A percentile compares a stretch with the other conserved stretches of the same genome.
phyloP scores from a whole-genome alignment of 2,329 filamentous ascomycete genomes.

The Aspergillus fischeri region DNA sequence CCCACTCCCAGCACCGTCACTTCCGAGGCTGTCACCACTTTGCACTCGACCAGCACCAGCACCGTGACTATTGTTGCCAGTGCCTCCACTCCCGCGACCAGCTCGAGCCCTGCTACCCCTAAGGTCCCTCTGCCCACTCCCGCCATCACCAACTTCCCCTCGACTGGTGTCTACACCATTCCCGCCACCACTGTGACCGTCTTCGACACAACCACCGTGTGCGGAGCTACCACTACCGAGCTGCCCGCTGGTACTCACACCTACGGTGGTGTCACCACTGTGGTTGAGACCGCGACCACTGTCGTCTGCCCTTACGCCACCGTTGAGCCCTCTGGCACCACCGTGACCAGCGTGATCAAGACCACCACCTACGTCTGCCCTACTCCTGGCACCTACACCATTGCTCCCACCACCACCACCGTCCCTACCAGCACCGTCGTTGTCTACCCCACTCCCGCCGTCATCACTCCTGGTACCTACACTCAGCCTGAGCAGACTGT shows the following conservation, averaged over 20 bases:
- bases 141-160: slow-evolving; percentile 52
- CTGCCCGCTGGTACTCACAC: slow-evolving; percentile 64
- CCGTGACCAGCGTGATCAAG: slow-evolving; percentile 63
- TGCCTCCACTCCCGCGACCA: slow-evolving; percentile 7
- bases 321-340: slow-evolving; percentile 53
- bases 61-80: slow-evolving; percentile 33
- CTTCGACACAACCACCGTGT: slow-evolving; percentile 63
- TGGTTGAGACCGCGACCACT: slow-evolving; percentile 63
- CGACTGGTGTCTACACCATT: slow-evolving; percentile 71
- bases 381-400: slow-evolving; percentile 69
- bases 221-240: slow-evolving; percentile 58
- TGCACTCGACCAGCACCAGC: slow-evolving; percentile 36
- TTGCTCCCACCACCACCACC: slow-evolving; percentile 63
- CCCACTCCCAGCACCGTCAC: slow-evolving; percentile 21
- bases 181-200: slow-evolving; percentile 68
- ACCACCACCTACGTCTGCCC: slow-evolving; percentile 72
- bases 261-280: slow-evolving; percentile 67
- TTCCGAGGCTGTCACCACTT: slow-evolving; percentile 29
- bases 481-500: slow-evolving; percentile 62
- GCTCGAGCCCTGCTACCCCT: slow-evolving; percentile 25
- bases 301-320: slow-evolving; percentile 68
- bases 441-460: slow-evolving; percentile 63
- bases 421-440: slow-evolving; percentile 50
- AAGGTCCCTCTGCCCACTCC: slow-evolving; percentile 43
- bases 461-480: slow-evolving; percentile 67